phyloP scores from a whole-genome alignment of 1,139 yeast genomes.

The Candida dubliniensis region DNA sequence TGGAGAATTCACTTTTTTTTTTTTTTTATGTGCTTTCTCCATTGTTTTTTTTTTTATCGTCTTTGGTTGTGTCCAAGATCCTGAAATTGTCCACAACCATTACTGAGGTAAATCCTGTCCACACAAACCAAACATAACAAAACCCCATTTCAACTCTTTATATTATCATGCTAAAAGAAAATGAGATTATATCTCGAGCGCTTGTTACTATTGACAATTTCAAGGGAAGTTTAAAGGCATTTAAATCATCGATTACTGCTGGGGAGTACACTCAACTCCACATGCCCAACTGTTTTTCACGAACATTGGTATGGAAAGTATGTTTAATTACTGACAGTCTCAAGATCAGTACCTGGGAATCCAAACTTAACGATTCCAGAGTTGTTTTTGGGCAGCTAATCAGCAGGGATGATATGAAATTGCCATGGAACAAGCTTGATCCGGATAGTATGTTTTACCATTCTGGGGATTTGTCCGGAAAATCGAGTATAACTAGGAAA shows the following conservation, averaged over 20 bases:
- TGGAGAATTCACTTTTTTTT: too few relatives aligned
- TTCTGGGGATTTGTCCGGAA: constrained; percentile 13
- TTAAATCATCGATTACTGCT: constrained; percentile 34
- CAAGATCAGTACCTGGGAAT: constrained; percentile 38
- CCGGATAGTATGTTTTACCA: constrained; percentile 32
- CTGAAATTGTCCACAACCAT: too few relatives aligned
- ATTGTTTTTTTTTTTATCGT: too few relatives aligned
- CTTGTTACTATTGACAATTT: constrained; percentile 40
- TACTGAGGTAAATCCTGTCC: too few relatives aligned
- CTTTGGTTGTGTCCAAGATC: too few relatives aligned
- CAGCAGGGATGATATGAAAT: constrained; percentile 31
- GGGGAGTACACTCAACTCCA: constrained; percentile 31
- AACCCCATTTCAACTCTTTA: neutral
- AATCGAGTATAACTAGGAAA: constrained; percentile 10
- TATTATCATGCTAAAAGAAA: constrained; percentile 29
- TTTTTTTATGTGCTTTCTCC: too few relatives aligned
- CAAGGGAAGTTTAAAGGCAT: constrained; percentile 31
- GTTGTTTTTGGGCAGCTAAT: constrained; percentile 39
- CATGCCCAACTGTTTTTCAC: constrained; percentile 23
- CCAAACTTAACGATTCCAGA: constrained; percentile 30
- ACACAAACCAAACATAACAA: neutral
- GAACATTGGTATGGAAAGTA: constrained; percentile 42
- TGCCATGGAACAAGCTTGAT: constrained; percentile 43
- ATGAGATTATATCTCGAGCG: constrained; percentile 39
- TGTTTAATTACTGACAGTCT: constrained; percentile 40